Conservation (phyloP, 148 eudicot genomes). For the Fallopia convolvulus region DNA sequence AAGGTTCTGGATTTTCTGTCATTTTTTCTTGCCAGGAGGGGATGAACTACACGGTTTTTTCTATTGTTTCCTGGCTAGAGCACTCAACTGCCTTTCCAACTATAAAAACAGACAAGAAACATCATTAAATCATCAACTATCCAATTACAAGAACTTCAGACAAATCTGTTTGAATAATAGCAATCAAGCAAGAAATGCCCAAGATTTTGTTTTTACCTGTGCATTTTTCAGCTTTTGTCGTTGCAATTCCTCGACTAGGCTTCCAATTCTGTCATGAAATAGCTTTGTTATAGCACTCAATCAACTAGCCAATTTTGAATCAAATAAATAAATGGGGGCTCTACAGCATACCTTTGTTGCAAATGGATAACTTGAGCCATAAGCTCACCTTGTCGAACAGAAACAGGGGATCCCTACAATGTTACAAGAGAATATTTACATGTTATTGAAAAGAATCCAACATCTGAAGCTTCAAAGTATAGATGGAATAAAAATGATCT, state of each 20-base stretch:
- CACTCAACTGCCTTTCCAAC: slow-evolving; percentile 39
- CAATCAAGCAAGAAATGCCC: background rate
- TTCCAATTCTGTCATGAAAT: slow-evolving; percentile 49
- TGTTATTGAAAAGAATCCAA: background rate
- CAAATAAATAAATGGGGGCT: background rate
- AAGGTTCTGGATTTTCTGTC: background rate
- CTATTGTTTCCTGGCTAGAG: slow-evolving; percentile 26
- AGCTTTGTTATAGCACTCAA: background rate
- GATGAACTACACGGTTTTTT: background rate
- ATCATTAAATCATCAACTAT: background rate
- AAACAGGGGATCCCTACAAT: slow-evolving; percentile 38
- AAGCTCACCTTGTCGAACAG: slow-evolving; percentile 65
- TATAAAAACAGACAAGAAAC: slow-evolving; percentile 17
- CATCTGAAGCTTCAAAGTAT: background rate
- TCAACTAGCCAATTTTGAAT: background rate
- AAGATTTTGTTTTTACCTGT: slow-evolving; percentile 25
- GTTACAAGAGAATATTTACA: background rate
- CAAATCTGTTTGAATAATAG: background rate
- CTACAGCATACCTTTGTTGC: slow-evolving; percentile 59
- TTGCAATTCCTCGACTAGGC: slow-evolving; percentile 42
- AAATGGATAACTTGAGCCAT: slow-evolving; percentile 59
- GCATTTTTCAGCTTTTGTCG: slow-evolving; percentile 35
- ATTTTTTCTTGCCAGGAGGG: background rate
- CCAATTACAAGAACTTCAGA: background rate
- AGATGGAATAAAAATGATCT: background rate